phyloP scores from a whole-genome alignment of 805 yeast genomes.

The Yamadazyma tumulicola region DNA sequence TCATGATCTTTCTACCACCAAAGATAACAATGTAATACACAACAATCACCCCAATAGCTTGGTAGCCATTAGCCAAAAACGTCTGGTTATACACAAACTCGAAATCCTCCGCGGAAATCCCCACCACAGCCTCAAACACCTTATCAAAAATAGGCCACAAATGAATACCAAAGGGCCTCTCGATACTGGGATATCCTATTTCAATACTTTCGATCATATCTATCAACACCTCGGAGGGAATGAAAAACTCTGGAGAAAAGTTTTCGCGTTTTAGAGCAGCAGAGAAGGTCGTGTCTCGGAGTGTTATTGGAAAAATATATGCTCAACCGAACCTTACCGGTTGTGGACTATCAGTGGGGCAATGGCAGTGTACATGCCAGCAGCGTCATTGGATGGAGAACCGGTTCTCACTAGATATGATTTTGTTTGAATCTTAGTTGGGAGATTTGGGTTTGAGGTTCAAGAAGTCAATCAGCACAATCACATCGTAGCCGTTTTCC shows the following conservation, averaged over 20 bases:
- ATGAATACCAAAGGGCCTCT: constrained; percentile 53
- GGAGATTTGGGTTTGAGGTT: constrained; percentile 37
- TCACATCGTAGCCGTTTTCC: constrained; percentile 86
- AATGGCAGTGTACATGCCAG: too few relatives aligned
- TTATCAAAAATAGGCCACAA: constrained; percentile 67
- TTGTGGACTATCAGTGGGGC: too few relatives aligned
- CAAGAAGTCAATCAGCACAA: constrained; percentile 92
- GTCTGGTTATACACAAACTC: constrained; percentile 62
- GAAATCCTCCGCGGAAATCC: constrained; percentile 65
- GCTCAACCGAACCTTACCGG: too few relatives aligned
- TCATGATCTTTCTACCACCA: constrained; percentile 73
- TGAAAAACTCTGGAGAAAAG: too few relatives aligned
- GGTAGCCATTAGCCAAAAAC: constrained; percentile 62
- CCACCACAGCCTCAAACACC: constrained; percentile 41
- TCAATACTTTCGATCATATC: constrained; percentile 6
- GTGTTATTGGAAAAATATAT: too few relatives aligned
- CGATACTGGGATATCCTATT: constrained; percentile 28
- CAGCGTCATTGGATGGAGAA: too few relatives aligned
- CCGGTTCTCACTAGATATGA: too few relatives aligned
- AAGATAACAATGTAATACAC: constrained; percentile 40
- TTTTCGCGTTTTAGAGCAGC: background rate
- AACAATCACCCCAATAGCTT: constrained; percentile 44
- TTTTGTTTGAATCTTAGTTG: too few relatives aligned
- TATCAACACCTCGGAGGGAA: background rate
- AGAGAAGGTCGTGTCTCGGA: too few relatives aligned